Conservation (phyloP, 2,329 filamentous ascomycete species). For the Hymenoscyphus fructigenus region DNA sequence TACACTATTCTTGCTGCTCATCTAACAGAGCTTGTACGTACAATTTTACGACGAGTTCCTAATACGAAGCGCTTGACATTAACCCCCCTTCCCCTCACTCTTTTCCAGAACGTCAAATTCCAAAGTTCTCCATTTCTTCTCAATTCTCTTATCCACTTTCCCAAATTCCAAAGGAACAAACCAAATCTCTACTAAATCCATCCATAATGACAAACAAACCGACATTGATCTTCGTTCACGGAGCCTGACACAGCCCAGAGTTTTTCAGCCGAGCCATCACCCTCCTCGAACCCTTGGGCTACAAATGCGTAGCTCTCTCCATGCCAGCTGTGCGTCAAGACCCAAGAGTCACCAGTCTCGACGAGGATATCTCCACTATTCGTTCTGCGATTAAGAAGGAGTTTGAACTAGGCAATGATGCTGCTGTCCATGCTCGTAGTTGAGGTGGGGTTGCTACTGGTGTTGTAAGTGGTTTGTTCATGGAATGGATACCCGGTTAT, state of each 20-base stretch:
- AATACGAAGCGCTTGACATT: too few species aligned
- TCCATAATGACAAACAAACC: slow-evolving; percentile 15
- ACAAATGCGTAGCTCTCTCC: slow-evolving; percentile 21
- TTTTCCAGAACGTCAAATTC: too few species aligned
- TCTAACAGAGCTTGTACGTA: too few species aligned
- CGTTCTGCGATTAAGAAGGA: slow-evolving; percentile 20
- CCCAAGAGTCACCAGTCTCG: slow-evolving; percentile 18
- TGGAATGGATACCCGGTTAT: too few species aligned
- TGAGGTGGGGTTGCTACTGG: slow-evolving; percentile 40
- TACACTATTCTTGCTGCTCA: too few species aligned
- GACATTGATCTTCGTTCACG: slow-evolving; percentile 23
- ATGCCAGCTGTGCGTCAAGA: slow-evolving; percentile 17
- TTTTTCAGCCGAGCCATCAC: slow-evolving; percentile 21
- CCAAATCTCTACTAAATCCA: too few species aligned
- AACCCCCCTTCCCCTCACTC: too few species aligned
- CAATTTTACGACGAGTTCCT: too few species aligned
- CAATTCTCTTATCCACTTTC: too few species aligned
- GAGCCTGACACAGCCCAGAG: slow-evolving; percentile 24
- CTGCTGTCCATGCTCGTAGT: slow-evolving; percentile 41
- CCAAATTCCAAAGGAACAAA: too few species aligned
- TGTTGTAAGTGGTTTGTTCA: slow-evolving; percentile 25
- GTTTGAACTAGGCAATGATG: slow-evolving; percentile 38
- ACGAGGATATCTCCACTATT: slow-evolving; percentile 22
- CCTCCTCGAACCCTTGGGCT: slow-evolving; percentile 22
- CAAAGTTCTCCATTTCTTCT: too few species aligned